Evolutionary conservation across 352 stramenopile genomes (phyloP).

Genomic region (Globisporangium alternatum): DNA sequence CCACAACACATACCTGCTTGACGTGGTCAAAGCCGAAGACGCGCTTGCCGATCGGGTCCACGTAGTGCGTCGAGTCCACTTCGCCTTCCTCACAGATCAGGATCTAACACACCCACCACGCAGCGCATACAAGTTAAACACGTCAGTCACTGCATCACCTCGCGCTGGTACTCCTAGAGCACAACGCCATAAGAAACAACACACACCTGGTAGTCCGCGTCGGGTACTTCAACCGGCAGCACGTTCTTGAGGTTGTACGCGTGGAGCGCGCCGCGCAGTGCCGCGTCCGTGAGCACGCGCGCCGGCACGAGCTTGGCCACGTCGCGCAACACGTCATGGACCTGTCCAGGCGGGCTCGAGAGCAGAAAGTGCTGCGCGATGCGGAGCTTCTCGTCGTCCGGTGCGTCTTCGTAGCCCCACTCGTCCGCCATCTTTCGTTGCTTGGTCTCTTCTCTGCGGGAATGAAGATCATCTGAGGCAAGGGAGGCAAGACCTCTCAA

Average conservation of each 20-base stretch:
- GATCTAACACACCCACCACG: constrained; percentile 32
- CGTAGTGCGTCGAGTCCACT: constrained; percentile 81
- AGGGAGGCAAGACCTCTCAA: background rate
- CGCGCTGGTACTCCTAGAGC: background rate
- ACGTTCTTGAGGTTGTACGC: constrained; percentile 77
- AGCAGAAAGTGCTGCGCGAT: constrained; percentile 89
- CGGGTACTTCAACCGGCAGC: constrained; percentile 63
- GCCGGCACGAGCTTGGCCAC: constrained; percentile 79
- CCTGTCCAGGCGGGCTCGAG: constrained; percentile 86
- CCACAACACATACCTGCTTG: constrained; percentile 39
- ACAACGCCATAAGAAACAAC: background rate
- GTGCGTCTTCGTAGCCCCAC: constrained; percentile 63
- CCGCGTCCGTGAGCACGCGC: constrained; percentile 64
- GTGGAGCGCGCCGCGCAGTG: constrained; percentile 67
- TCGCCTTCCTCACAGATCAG: constrained; percentile 80
- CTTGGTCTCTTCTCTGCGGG: constrained; percentile 1
- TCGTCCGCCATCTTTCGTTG: constrained; percentile 56
- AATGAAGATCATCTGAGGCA: background rate
- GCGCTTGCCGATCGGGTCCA: constrained; percentile 72
- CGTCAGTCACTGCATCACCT: background rate
- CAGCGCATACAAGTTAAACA: background rate
- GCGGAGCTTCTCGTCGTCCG: constrained; percentile 87
- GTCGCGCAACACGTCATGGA: constrained; percentile 85
- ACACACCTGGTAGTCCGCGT: constrained; percentile 73
- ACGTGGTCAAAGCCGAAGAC: constrained; percentile 88